Conservation (phyloP, 306 rosid genomes). For the Alnus rubra region DNA sequence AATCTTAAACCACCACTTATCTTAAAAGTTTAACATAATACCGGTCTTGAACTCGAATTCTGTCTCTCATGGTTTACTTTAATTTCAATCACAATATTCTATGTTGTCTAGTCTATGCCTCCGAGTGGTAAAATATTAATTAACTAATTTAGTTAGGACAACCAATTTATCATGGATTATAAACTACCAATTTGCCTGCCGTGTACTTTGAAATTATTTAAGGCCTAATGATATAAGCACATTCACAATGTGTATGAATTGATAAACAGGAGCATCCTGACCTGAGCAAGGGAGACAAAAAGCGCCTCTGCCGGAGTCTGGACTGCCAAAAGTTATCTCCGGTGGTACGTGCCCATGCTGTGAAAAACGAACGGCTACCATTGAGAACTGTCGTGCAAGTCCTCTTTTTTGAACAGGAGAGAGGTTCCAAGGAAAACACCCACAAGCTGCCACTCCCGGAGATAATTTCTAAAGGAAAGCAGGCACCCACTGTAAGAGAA, state of each 20-base stretch:
- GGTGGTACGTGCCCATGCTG: slow-evolving; percentile 67
- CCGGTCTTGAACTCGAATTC: no score
- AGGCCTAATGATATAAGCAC: background rate
- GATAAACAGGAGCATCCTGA: slow-evolving; percentile 68
- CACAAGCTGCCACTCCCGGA: slow-evolving; percentile 44
- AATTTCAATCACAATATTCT: no score
- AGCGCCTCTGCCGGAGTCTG: slow-evolving; percentile 60
- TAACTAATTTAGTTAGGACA: no score
- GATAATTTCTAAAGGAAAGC: slow-evolving; percentile 45
- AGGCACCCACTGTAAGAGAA: slow-evolving; percentile 40
- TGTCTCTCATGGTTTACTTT: no score
- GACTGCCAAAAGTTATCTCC: slow-evolving; percentile 80
- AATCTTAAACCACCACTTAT: no score
- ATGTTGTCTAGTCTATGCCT: no score
- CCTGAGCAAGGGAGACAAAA: slow-evolving; percentile 65
- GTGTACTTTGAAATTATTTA: background rate
- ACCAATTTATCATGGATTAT: no score
- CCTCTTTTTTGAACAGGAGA: slow-evolving; percentile 77
- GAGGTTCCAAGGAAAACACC: slow-evolving; percentile 42
- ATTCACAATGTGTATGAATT: slow-evolving; percentile 20
- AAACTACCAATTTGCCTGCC: background rate
- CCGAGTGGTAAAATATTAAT: no score
- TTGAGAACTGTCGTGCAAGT: slow-evolving; percentile 80
- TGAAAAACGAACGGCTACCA: slow-evolving; percentile 79
- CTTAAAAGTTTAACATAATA: no score